phyloP scores from a whole-genome alignment of 768 basidiomycete species.

The Collybia sordida region DNA sequence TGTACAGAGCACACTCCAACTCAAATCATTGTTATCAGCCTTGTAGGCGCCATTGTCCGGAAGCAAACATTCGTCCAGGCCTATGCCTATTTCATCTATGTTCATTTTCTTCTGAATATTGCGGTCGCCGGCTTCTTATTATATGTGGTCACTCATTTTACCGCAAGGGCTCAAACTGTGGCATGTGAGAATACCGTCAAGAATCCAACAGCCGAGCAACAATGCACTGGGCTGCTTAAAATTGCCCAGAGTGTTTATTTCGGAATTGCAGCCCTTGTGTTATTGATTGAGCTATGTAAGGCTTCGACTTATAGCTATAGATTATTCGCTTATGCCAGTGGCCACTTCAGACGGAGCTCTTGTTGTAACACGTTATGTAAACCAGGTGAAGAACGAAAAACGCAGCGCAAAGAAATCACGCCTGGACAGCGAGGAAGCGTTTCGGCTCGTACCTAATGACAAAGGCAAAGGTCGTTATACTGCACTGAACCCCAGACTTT shows the following conservation, averaged over 20 bases:
- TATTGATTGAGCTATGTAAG: conserved; percentile 61
- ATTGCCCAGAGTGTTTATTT: conserved; percentile 47
- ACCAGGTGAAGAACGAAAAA: conserved; percentile 53
- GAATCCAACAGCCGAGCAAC: conserved; percentile 36
- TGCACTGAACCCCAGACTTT: conserved; percentile 6
- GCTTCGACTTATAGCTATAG: neutral
- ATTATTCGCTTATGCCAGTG: conserved; percentile 3
- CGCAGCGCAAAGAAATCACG: conserved; percentile 35
- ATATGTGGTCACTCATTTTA: conserved; percentile 44
- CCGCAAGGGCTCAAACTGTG: conserved; percentile 37
- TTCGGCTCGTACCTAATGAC: conserved; percentile 25
- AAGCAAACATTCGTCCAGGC: conserved; percentile 60
- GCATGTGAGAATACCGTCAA: conserved; percentile 47
- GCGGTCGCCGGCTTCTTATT: conserved; percentile 52
- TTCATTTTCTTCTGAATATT: conserved; percentile 57
- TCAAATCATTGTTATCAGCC: conserved; percentile 30
- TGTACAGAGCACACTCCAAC: neutral
- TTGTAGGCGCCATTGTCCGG: conserved; percentile 61
- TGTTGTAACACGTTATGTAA: conserved; percentile 53
- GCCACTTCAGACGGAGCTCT: conserved; percentile 45
- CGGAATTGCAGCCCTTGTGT: conserved; percentile 39
- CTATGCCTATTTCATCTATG: conserved; percentile 56
- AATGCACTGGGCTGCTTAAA: conserved; percentile 43
- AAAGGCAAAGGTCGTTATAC: conserved; percentile 26
- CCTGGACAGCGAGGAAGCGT: conserved; percentile 33